Base-by-base conservation (phyloP, 148 eudicot species). In the Spergularia marina region DNA sequence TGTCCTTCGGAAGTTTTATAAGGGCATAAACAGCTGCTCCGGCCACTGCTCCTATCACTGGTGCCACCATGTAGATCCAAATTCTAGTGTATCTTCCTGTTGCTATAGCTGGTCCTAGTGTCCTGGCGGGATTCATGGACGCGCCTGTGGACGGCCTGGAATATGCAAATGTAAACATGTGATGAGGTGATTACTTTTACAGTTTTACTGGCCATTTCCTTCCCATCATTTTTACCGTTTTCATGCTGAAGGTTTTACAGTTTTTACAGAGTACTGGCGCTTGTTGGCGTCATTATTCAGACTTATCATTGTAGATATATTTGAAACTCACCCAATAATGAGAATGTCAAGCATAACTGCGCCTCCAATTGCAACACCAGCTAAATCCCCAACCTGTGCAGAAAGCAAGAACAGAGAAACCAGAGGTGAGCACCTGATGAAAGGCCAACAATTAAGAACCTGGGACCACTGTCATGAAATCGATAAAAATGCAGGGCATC, bases 61-160 rank as follows among this genome's bases (percentile, higher is more conserved):
- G 87, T 53, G 87, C 87, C 25, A 80, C 15, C 79, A 85, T 78
- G 73, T 85, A 85, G 61, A 85, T 77, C 87, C 87, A 85, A 25
- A 85, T 71, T 30, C 79, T 64, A 62, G 12, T 77, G 74, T 73
- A 85, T 76, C 82, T 80, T 47, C 82, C 72, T 15, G 85, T 71
- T 2, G 82, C 87, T 53, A 82, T 53, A 23, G 87, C 87, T 12
- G 87, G 87, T 20, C 87, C 87, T n/a, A 85, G 18, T 30, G 85
- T 82, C 62, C 87, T 79, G 3, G 68, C 79, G 20, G 85, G 87
- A 69, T 85, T 82, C 87, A 84, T 84, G 14, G 87, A 84, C 5
- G 74, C 87, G 12, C 87, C 87, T 1, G 84, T 84, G 15, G 76
- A 34, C 17, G 87, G 87, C 74, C 87, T 84, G 52, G 39, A 73